Percentiles rank a stretch among this genome's conserved stretches.
Conservation (phyloP, 2,329 filamentous ascomycete species). For the Triangularia setosa region DNA sequence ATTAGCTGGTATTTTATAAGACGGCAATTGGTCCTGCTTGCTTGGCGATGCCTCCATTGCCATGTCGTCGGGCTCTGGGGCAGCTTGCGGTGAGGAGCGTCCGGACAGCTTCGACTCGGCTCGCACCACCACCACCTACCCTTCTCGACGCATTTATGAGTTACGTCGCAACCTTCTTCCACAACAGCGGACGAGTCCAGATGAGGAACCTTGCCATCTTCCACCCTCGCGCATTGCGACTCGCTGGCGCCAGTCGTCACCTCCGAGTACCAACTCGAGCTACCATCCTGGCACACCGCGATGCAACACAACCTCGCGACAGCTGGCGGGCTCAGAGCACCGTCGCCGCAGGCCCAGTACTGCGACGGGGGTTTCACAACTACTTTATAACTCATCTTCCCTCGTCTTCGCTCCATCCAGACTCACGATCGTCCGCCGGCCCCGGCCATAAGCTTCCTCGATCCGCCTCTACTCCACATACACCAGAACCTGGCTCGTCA, state of each 20-base stretch:
- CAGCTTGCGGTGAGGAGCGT: conserved; percentile 4
- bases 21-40: neutral
- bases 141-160: conserved; percentile 29
- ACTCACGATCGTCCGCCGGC: conserved; percentile 61
- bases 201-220: conserved; percentile 14
- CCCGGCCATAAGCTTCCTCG: conserved; percentile 83
- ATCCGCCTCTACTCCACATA: conserved; percentile 77
- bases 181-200: conserved; percentile 8
- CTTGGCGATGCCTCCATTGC: conserved; percentile 17
- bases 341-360: conserved; percentile 11
- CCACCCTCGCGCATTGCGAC: conserved; percentile 13
- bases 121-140: neutral
- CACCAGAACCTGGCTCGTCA: conserved; percentile 47
- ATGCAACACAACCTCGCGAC: conserved; percentile 8
- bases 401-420: conserved; percentile 87
- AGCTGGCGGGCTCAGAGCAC: conserved; percentile 3
- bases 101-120: neutral
- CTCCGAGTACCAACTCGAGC: conserved; percentile 10
- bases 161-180: conserved; percentile 29
- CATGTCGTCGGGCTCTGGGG: conserved; percentile 9
- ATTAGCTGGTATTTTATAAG: conserved; percentile 3
- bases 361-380: conserved; percentile 70
- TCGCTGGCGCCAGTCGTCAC: conserved; percentile 14
- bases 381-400: conserved; percentile 97
- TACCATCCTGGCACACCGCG: conserved; percentile 1